Base-by-base conservation (phyloP, 352 stramenopile genomes). In the Globisporangium cederbergense region DNA sequence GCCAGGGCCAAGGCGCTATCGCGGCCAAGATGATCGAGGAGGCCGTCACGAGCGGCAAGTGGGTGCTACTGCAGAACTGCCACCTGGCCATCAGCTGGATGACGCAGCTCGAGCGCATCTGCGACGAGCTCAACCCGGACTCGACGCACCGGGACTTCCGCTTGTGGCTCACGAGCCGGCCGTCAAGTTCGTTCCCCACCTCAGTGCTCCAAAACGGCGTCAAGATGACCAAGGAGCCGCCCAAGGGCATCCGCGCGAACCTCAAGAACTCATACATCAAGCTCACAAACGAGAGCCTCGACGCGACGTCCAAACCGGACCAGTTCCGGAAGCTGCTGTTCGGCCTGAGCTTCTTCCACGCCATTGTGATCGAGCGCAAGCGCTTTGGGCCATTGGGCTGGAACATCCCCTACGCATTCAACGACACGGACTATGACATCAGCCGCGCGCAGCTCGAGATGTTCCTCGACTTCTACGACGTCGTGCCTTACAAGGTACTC, bases 201-300 rank as follows among this genome's bases (percentile, higher is more conserved):
- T 91, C 82, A 6, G 87, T 98, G 42, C 81, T 98, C 13, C 92
- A 98, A 64, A 96, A 94, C 50, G 85, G 90, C 8, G 90, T 98
- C 10, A 98, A 98, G 71, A 98, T 98, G 88, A 98, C 93, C 4
- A 97, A 97, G 52, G 92, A 98, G 67, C 91, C 92, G 18, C 92
- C 92, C 1, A 97, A 96, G 56, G 92, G 91, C 20, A 76, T 97
- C 43, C 74, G 84, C 36, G 88, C 90, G 9, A 97, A 97, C 68
- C 73, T 98, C 36, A 91, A 90, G 53, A 91, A 83, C 65, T 90
- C 86, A 20, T 97, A 97, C 72, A 94, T 88, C 68, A 97, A 97
- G 70, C 72, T 98, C 25, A 90, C 93, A 47, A 90, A 96, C 51
- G 81, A 92, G 57, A 88, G 42, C 32, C 52, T 70, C 30, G 65